Evolutionary conservation across 768 basidiomycete genomes (phyloP).

Genomic region (Leccinum uliginosum): DNA sequence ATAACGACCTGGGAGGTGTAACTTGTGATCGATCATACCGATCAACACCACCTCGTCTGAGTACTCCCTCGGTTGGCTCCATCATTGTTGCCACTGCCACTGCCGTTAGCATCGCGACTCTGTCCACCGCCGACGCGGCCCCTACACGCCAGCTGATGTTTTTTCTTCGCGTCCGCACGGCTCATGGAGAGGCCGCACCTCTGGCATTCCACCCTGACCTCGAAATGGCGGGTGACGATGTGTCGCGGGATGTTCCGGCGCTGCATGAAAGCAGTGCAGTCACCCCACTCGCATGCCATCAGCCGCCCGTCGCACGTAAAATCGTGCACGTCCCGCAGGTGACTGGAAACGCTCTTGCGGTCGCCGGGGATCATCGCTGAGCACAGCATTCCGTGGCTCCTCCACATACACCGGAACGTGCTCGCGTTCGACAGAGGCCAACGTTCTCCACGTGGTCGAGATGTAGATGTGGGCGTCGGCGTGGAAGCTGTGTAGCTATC

Average conservation of each 20-base stretch:
- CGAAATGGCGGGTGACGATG: slow-evolving; percentile 23
- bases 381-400: slow-evolving; percentile 7
- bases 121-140: not conserved
- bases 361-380: slow-evolving; percentile 15
- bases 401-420: slow-evolving; percentile 23
- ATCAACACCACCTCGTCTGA: not conserved
- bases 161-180: slow-evolving; percentile 22
- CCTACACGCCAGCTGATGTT: slow-evolving; percentile 16
- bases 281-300: slow-evolving; percentile 16
- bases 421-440: not conserved
- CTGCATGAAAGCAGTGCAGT: slow-evolving; percentile 16
- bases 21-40: not conserved
- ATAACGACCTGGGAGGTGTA: not conserved
- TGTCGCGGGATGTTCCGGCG: slow-evolving; percentile 25
- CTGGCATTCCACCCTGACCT: slow-evolving; percentile 18
- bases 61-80: slow-evolving; percentile 2
- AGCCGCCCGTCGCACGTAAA: slow-evolving; percentile 17
- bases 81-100: not conserved
- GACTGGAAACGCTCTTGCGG: slow-evolving; percentile 14
- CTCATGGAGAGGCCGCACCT: slow-evolving; percentile 16
- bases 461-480: not conserved
- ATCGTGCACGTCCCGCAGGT: slow-evolving; percentile 18
- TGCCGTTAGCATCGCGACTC: not conserved
- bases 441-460: slow-evolving; percentile 8
- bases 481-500: slow-evolving; percentile 4